Evolutionary conservation across 257 asterid species (phyloP), one percentile per base, ranked within the genome.

Genomic region (Perilla frutescens): DNA sequence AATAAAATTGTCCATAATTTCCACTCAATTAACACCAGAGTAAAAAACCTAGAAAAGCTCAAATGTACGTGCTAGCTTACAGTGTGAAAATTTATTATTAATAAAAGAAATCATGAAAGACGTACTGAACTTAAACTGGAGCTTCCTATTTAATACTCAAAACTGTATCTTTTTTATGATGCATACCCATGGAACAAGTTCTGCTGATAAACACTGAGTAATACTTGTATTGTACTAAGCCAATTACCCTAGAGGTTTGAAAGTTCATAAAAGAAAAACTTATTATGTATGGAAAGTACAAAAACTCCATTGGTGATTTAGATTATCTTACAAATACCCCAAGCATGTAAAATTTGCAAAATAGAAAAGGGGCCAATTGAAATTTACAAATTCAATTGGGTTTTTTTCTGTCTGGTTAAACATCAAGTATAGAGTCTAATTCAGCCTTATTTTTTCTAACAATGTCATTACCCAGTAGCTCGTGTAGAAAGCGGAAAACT

Each of bases 401-500:
- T 12, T 15, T 6, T 20, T 44, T 4, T 43, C 11, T 43, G 29
- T 57, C 54, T 12, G 14, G 62, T 40, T 41, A 29, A 40, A 53
- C 64, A 40, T 40, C 64, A 68, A 68, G 15, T 39, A 3, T 10
- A 37, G 40, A 36, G 40, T 54, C 37, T 15, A 37, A 6, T 39
- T 53, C 49, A 68, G 7, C 41, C 64, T 13, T 13, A 49, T 54
- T 29, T 15, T 32, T 12, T 45, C 47, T 13, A 66, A 64, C 59
- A 64, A 41, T 37, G n/a, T 62, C 65, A 75, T 78, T 91, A 89
- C 96, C 97, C 79, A 62, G 85, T 62, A 54, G 81, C 72, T 60
- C 65, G 83, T 72, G 90, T 81, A 80, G 83, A 90, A 74, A 44
- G 84, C 36, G 76, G 83, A 82, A 77, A 87, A 55, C 87, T 73